Conservation (phyloP, 108 stramenopile genomes). For the Pseudonitzschia delicatissima region DNA sequence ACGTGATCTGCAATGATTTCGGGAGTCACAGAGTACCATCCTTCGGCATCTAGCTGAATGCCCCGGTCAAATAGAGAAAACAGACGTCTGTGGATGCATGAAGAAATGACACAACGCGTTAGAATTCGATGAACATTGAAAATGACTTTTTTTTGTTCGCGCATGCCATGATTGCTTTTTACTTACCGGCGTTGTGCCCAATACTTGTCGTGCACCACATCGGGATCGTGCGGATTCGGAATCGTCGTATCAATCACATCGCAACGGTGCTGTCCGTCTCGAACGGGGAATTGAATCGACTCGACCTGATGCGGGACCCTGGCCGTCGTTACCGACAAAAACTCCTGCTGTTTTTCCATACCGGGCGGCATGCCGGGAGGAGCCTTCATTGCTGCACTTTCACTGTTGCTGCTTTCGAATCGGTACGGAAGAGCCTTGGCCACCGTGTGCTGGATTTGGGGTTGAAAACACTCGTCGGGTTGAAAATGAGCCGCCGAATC, state of each 20-base stretch:
- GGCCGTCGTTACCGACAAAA: constrained; percentile 20
- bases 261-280: neutral
- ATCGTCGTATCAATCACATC: constrained; percentile 37
- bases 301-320: constrained; percentile 35
- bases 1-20: constrained; percentile 92
- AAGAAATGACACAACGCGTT: neutral
- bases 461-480: constrained; percentile 29
- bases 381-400: neutral
- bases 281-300: constrained; percentile 11
- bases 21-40: constrained; percentile 97
- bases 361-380: neutral
- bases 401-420: neutral
- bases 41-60: constrained; percentile 87
- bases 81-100: constrained; percentile 38
- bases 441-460: constrained; percentile 10
- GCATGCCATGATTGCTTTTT: neutral
- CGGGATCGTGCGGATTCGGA: constrained; percentile 68
- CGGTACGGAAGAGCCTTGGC: constrained; percentile 26
- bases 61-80: constrained; percentile 91
- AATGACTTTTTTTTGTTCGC: neutral
- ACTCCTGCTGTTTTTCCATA: neutral
- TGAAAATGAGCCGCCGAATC: constrained; percentile 43
- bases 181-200: constrained; percentile 86
- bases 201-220: constrained; percentile 86
- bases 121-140: neutral